Evolutionary conservation across 495 filamentous ascomycete species (phyloP), one percentile per base, ranked within the genome.

Genomic region (Copromyces sp.): DNA sequence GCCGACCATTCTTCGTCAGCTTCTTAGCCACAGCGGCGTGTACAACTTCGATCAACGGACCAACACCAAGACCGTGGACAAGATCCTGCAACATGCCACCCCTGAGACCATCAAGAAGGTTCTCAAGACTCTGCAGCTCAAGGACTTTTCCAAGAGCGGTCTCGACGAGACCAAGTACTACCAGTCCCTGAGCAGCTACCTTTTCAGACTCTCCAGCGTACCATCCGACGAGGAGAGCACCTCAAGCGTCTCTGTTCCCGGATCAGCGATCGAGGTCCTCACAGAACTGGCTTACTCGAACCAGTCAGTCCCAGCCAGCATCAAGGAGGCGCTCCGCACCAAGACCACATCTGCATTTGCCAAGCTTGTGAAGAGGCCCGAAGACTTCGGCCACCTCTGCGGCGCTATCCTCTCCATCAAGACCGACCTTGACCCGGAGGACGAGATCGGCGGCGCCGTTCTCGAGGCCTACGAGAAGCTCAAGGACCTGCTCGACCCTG

Each of bases 11-110:
- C 79, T 97, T 29, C 83, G 83, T 1, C 86, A 87, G 20, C 81
- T 99, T 9, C 86, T 95, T 69, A 86, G 87, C 53, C 88, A 89
- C 53, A 80, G 89, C 44, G 94, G 93, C 3, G 84, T 86, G 0
- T 86, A 93, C 69, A 92, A 90, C 79, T 96, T 98, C 78, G 96
- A 98, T 79, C 88, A 91, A 39, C 82, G 90, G 24, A 97, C 94
- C 8, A 97, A 92, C 79, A 93, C 92, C 1, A 97, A 97, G 83
- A 97, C 93, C 0, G 82, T 97, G 0, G 92, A 94, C 74, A 90
- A 87, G 74, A 84, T 97, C 4, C 80, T 97, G 4, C 83, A 87
- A 53, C 82, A 86, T 69, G 88, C 90, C 3, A 88, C 90, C 74
- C 80, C 85, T 0, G 73, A 80, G 8, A 85, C 87, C 53, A 80